Conservation (phyloP, 148 eudicot species). For the Silene conica region DNA sequence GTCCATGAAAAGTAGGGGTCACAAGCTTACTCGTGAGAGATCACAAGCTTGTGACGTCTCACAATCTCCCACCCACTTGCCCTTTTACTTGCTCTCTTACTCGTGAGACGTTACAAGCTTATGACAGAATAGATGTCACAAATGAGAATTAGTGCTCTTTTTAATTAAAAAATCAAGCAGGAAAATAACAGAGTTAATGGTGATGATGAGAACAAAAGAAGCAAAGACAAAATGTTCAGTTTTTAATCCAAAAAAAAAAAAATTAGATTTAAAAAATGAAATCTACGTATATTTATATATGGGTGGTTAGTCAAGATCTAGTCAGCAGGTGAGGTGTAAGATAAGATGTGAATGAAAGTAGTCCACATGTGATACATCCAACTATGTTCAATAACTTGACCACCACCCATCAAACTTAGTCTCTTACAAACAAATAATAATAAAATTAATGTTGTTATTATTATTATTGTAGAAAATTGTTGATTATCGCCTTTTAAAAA, state of each 20-base stretch:
- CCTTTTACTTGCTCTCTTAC: no score
- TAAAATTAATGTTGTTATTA: no score
- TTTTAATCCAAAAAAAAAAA: not conserved
- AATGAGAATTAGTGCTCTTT: no score
- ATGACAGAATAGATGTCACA: no score
- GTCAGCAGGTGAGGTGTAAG: conserved; percentile 28
- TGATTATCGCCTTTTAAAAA: no score
- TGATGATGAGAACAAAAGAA: not conserved
- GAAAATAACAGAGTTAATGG: not conserved
- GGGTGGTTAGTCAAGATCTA: conserved; percentile 21
- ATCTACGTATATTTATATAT: not conserved
- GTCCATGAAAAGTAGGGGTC: no score
- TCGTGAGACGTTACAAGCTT: no score
- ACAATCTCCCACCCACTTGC: no score
- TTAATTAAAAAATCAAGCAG: no score
- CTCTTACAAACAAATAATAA: not conserved
- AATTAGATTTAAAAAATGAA: conserved; percentile 17
- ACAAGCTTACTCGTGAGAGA: no score
- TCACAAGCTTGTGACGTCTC: no score
- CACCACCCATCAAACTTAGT: conserved; percentile 11
- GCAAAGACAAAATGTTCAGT: not conserved
- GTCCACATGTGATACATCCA: conserved; percentile 36
- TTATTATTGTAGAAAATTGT: no score
- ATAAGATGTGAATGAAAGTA: conserved; percentile 31
- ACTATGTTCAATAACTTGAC: conserved; percentile 21